Percentiles rank a stretch among this genome's conserved stretches.
Evolutionary conservation across 2,329 filamentous ascomycete species (phyloP).

Genomic region (Trichoderma sp.): DNA sequence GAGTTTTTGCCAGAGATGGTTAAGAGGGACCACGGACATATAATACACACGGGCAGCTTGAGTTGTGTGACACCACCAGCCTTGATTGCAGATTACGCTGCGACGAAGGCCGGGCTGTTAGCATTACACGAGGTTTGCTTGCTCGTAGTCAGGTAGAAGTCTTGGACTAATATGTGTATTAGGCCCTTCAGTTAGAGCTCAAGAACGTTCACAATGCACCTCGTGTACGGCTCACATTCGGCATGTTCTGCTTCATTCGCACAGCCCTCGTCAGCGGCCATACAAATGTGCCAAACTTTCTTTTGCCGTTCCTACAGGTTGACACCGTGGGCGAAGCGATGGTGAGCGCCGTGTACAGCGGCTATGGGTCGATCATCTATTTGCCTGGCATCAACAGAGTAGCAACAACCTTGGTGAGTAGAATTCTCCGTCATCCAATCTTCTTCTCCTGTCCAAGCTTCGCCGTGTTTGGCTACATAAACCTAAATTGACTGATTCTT

Average conservation of each 20-base stretch:
- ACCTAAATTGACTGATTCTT: not conserved
- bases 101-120: constrained; percentile 46
- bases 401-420: constrained; percentile 29
- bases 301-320: constrained; percentile 33
- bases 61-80: constrained; percentile 54
- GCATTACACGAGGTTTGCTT: constrained; percentile 29
- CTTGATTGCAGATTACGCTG: constrained; percentile 58
- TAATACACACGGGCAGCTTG: constrained; percentile 60
- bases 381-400: constrained; percentile 31
- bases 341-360: constrained; percentile 31
- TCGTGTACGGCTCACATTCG: constrained; percentile 30
- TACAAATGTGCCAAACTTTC: constrained; percentile 27
- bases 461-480: not conserved
- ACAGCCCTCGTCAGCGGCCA: constrained; percentile 32
- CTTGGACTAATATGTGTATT: not conserved
- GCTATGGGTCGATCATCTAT: constrained; percentile 31
- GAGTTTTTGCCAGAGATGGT: constrained; percentile 62
- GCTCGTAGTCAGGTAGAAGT: not conserved
- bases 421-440: not conserved
- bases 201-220: constrained; percentile 30
- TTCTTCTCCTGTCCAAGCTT: not conserved
- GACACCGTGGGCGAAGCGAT: constrained; percentile 33
- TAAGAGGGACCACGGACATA: constrained; percentile 57
- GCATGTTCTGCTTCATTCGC: constrained; percentile 32
- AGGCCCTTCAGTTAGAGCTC: constrained; percentile 33